Evolutionary conservation across 495 filamentous ascomycete genomes (phyloP), one percentile per base, ranked within the genome.

Genomic region (Clohesyomyces aquaticus): DNA sequence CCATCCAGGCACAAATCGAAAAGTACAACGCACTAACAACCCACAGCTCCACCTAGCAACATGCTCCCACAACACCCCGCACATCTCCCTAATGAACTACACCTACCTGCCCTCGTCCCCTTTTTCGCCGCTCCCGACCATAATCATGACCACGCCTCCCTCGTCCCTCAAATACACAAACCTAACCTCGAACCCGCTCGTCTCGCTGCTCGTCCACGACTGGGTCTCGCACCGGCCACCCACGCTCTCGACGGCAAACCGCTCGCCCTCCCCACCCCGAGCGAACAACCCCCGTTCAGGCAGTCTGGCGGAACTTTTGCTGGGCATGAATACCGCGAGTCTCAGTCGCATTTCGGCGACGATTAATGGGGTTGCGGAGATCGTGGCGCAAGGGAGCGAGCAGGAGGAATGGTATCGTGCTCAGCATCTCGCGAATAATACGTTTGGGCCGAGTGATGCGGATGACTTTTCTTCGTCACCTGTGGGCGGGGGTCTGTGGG

Each of bases 31-130:
- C 19, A 18, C 38, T 55, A 51, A 23, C 26, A 16, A 51, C 26
- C 43, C 21, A 21, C 65, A 96, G 91, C 91, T 98, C 60, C 95
- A 98, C 75, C 87, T 98, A 28, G 93, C 94, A 65, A 98, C 94
- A 59, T 93, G 87, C 75, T 83, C 83, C 73, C 81, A 85, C 69
- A 85, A 93, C 73, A 83, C 84, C 69, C 94, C 94, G 16, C 94
- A 98, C 77, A 89, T 98, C 73, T 93, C 91, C 25, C 86, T 98
- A 66, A 98, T 98, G 94, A 96, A 96, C 78, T 98, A 97, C 80
- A 97, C 94, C 71, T 98, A 96, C 79, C 89, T 98, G 55, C 88
- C 93, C 18, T 85, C 83, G 0, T 90, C 90, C 4, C 90, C 91
- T 18, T 93, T 86, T 77, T 82, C 85, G 32, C 70, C 82, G 29